A percentile compares a stretch with the other conserved stretches of the same genome.
Evolutionary conservation across 2,329 filamentous ascomycete genomes (phyloP).

Genomic region (Canariomyces notabilis): DNA sequence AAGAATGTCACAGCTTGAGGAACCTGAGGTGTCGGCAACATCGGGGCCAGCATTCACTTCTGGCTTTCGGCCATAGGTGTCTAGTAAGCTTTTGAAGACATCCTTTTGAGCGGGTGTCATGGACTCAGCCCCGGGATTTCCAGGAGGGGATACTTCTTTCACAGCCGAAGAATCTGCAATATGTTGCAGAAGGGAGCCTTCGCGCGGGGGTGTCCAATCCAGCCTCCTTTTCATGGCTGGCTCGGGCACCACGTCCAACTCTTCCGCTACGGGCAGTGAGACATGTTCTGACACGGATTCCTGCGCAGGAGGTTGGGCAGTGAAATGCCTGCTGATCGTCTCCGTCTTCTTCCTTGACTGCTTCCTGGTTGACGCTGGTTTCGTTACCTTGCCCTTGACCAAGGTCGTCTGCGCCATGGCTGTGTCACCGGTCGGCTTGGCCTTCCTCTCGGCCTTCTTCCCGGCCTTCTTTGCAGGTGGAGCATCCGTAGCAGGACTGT

Average conservation of each 20-base stretch:
- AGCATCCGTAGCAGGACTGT: background rate
- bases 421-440: conserved; percentile 21
- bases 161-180: conserved; percentile 31
- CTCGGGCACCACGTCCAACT: conserved; percentile 38
- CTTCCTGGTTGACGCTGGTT: conserved; percentile 24
- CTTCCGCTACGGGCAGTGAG: conserved; percentile 18
- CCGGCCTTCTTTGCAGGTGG: conserved; percentile 28
- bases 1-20: conserved; percentile 31
- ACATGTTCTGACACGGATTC: conserved; percentile 16
- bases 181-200: conserved; percentile 13
- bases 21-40: conserved; percentile 3
- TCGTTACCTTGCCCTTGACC: conserved; percentile 31
- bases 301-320: background rate
- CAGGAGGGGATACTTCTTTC: conserved; percentile 26
- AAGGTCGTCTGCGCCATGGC: conserved; percentile 29
- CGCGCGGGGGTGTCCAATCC: conserved; percentile 64
- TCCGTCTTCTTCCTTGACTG: conserved; percentile 26
- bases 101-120: conserved; percentile 18
- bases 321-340: conserved; percentile 34
- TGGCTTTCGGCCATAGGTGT: conserved; percentile 37
- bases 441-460: conserved; percentile 39
- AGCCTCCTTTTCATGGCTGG: conserved; percentile 50
- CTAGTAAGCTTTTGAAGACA: conserved; percentile 41
- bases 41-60: conserved; percentile 7
- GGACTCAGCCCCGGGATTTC: conserved; percentile 1